Evolutionary conservation across 2,329 filamentous ascomycete species (phyloP), one percentile per base, ranked within the genome.

Genomic region (Xylariaceae sp.): DNA sequence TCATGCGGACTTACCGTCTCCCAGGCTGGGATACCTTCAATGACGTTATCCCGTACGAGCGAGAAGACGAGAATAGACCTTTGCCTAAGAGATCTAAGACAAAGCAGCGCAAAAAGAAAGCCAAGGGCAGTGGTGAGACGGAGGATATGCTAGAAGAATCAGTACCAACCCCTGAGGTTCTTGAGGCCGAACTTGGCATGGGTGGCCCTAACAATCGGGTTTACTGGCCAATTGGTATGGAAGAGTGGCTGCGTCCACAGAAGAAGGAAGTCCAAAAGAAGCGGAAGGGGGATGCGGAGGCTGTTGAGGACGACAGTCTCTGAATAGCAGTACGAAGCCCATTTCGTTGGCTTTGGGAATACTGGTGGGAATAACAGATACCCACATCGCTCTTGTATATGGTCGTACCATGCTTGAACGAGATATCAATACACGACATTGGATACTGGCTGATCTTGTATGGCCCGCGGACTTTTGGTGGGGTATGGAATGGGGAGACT

Each of bases 151-250:
- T 76, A 9, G 76, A 78, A 0, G 72, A 73, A 12, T 69, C 70
- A 1, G 60, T 67, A 19, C 64, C 71, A 42, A n/a, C n/a, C n/a
- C 67, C 78, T 57, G 71, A 76, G 5, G 72, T 94, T 0, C 74
- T 79, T 0, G 79, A 85, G 0, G 81, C 87, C 5, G 88, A 95
- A 16, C 74, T 94, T 12, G 85, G 84, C 2, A 96, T 96, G 92
- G 92, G 92, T 37, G 92, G 92, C 0, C 82, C 86, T 0, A 79
- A 92, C 22, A 78, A 84, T 46, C 77, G 92, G 40, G 92, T 96
- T 0, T 96, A 95, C 68, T 96, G 92, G 92, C 92, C 91, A 0
- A 78, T 83, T 1, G 89, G 89, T 0, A 90, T 91, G 84, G 92
- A 96, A 68, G 88, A 95, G 57, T 96, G 91, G 90, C 73, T 96